A percentile compares a stretch with the other conserved stretches of the same genome.
phyloP scores from a whole-genome alignment of 345 rosid species.

The Nasturtium officinale region DNA sequence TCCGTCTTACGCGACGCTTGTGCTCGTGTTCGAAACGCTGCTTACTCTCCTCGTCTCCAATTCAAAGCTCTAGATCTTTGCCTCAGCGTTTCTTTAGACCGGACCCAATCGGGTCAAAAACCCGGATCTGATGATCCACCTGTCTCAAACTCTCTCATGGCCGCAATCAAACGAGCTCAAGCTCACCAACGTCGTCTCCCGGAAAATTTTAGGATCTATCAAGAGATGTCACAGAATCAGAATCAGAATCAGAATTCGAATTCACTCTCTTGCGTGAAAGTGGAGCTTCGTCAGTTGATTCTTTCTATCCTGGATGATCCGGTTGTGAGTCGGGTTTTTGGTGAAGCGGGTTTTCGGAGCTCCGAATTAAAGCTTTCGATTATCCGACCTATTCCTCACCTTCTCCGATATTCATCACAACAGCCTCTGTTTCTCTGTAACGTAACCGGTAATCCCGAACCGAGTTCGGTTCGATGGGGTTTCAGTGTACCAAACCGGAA shows the following conservation, averaged over 20 bases:
- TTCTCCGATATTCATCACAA: conserved; percentile 53
- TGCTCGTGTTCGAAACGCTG: conserved; percentile 65
- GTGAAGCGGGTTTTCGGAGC: conserved; percentile 89
- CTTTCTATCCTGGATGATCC: conserved; percentile 89
- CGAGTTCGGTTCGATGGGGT: conserved; percentile 47
- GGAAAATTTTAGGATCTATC: conserved; percentile 76
- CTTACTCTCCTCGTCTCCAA: conserved; percentile 74
- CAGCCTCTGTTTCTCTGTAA: conserved; percentile 66
- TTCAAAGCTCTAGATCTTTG: conserved; percentile 88
- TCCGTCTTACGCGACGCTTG: conserved; percentile 80
- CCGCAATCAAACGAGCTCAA: conserved; percentile 93
- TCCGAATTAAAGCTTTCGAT: conserved; percentile 81
- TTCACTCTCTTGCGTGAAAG: conserved; percentile 60
- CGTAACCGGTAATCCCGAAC: conserved; percentile 41
- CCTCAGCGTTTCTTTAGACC: conserved; percentile 77
- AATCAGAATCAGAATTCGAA: conserved; percentile 28
- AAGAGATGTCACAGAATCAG: conserved; percentile 57
- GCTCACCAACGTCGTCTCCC: conserved; percentile 89
- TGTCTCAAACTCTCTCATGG: conserved; percentile 95
- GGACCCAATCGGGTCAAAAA: conserved; percentile 74
- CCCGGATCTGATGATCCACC: conserved; percentile 53
- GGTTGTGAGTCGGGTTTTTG: conserved; percentile 85
- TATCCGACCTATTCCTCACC: conserved; percentile 73
- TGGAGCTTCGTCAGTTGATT: conserved; percentile 77
- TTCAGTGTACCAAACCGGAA: conserved; percentile 50